These are phyloP conservation scores for Fusarium compactum DNA, from an alignment of 2,329 filamentous ascomycete genomes.

Conservation along the genomic window DNA sequence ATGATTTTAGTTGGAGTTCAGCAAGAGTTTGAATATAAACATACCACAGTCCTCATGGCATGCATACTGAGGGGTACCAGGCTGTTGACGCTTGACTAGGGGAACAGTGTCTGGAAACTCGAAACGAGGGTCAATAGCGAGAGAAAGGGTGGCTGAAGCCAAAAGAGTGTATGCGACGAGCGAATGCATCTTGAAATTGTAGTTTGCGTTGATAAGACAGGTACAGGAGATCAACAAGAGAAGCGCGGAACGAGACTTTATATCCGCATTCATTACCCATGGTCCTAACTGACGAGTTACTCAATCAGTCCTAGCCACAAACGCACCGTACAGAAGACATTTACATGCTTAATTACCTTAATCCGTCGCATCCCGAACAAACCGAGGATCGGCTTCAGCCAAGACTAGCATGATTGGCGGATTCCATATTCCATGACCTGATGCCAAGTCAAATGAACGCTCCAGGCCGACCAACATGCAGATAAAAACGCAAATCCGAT, in stretches of 20 bases:
- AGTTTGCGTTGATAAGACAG: not conserved
- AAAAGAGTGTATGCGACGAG: constrained; percentile 35
- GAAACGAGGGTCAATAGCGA: constrained; percentile 46
- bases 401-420: not conserved
- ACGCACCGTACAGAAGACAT: not conserved
- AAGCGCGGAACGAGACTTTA: not conserved
- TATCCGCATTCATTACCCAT: not conserved
- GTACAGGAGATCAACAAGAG: not conserved
- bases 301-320: not conserved
- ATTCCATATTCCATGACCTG: constrained; percentile 10
- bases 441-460: constrained; percentile 30
- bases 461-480: not conserved
- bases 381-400: not conserved
- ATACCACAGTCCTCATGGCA: constrained; percentile 62
- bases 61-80: constrained; percentile 58
- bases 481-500: constrained; percentile 15
- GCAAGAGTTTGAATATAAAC: constrained; percentile 35
- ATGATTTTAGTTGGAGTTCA: not conserved
- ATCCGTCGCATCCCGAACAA: not conserved
- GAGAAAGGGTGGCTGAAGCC: constrained; percentile 32
- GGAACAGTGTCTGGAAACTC: constrained; percentile 48
- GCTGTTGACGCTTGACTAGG: constrained; percentile 57
- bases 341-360: not conserved
- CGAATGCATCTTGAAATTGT: constrained; percentile 33
- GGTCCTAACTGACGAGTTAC: not conserved